phyloP scores from a whole-genome alignment of 2,329 filamentous ascomycete species.

The Colletotrichum sp. region DNA sequence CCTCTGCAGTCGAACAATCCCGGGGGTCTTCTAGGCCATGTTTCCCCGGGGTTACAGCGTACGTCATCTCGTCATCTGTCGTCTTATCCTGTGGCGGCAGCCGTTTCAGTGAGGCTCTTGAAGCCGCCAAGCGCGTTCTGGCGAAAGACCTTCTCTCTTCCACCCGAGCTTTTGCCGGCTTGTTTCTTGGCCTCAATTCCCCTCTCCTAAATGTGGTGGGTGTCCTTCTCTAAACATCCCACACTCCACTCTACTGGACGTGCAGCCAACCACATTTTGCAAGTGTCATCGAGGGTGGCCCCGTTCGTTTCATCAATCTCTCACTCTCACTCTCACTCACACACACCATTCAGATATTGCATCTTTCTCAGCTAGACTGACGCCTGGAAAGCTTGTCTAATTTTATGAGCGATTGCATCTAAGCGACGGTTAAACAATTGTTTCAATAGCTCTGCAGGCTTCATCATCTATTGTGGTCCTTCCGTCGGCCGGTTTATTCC shows the following conservation, averaged over 20 bases:
- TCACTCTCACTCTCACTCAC: slow-evolving; percentile 2
- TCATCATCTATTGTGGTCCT: background rate
- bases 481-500: background rate
- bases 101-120: slow-evolving; percentile 10
- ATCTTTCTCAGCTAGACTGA: background rate
- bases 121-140: background rate
- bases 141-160: background rate
- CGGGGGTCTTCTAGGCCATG: background rate
- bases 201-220: background rate
- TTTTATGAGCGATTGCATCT: background rate
- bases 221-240: background rate
- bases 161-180: background rate
- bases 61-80: slow-evolving; percentile 5
- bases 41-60: background rate
- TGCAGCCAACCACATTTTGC: background rate
- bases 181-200: background rate
- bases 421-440: background rate
- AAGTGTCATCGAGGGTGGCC: background rate
- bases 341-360: background rate
- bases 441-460: background rate
- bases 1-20: background rate
- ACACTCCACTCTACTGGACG: background rate
- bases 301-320: background rate
- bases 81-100: slow-evolving; percentile 7
- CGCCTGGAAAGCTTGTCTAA: background rate